phyloP scores from a whole-genome alignment of 2,329 filamentous ascomycete genomes.

The Alternaria novae-zelandiae region DNA sequence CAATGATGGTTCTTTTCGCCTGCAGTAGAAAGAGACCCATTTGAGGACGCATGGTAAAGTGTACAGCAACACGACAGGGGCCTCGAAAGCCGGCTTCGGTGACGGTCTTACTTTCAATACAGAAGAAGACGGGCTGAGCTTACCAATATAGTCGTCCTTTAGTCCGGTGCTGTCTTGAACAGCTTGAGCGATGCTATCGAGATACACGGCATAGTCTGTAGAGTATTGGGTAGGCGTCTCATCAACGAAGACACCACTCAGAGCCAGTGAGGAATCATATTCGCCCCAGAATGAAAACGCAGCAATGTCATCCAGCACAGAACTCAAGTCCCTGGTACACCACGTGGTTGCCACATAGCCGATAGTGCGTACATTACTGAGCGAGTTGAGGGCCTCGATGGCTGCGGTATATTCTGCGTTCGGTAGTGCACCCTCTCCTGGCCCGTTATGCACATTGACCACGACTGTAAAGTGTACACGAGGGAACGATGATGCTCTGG shows the following conservation, averaged over 20 bases:
- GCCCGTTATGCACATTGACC: slow-evolving; percentile 58
- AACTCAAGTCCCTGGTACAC: slow-evolving; percentile 33
- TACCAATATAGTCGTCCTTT: slow-evolving; percentile 35
- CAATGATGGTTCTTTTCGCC: slow-evolving; percentile 5
- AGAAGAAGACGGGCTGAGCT: slow-evolving; percentile 22
- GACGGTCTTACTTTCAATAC: slow-evolving; percentile 1
- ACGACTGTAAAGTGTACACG: slow-evolving; percentile 58
- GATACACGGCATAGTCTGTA: slow-evolving; percentile 24
- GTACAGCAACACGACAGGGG: slow-evolving; percentile 15
- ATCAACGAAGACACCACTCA: slow-evolving; percentile 59
- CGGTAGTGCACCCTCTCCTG: slow-evolving; percentile 52
- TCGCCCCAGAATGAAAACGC: slow-evolving; percentile 55
- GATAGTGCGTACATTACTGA: slow-evolving; percentile 58
- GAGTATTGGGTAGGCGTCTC: slow-evolving; percentile 49
- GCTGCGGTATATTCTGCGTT: slow-evolving; percentile 54
- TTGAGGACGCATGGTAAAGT: slow-evolving; percentile 15
- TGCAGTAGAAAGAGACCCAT: slow-evolving; percentile 10
- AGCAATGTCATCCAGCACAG: slow-evolving; percentile 50
- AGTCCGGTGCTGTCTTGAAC: slow-evolving; percentile 26
- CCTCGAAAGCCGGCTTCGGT: slow-evolving; percentile 4
- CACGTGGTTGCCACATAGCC: slow-evolving; percentile 61
- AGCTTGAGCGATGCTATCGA: slow-evolving; percentile 25
- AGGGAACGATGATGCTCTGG: slow-evolving; percentile 41
- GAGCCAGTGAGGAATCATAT: slow-evolving; percentile 46
- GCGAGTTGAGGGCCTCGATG: slow-evolving; percentile 49